Evolutionary conservation across 2,329 filamentous ascomycete genomes (phyloP).

Genomic region (Lasiodiplodia citricola): DNA sequence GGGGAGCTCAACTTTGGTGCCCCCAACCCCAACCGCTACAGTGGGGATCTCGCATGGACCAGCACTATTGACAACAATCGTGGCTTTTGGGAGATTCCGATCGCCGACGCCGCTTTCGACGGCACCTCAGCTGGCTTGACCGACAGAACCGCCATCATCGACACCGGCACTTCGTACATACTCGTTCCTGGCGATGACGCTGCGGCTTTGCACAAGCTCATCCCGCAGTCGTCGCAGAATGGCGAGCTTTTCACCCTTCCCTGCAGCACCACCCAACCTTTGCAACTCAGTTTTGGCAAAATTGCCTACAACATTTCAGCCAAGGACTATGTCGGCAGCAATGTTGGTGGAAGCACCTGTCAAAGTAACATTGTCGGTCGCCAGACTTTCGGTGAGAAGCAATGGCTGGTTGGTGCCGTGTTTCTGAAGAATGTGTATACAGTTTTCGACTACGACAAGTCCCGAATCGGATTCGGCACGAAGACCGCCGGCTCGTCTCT

Average conservation of each 20-base stretch:
- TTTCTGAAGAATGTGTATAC: constrained; percentile 91
- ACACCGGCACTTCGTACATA: constrained; percentile 82
- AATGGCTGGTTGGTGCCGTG: constrained; percentile 84
- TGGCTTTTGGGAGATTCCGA: constrained; percentile 73
- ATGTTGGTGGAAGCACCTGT: constrained; percentile 47
- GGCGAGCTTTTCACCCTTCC: constrained; percentile 73
- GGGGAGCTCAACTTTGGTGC: constrained; percentile 81
- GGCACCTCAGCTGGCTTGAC: constrained; percentile 56
- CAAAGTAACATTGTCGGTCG: constrained; percentile 76
- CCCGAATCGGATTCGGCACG: constrained; percentile 61
- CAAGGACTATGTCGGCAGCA: constrained; percentile 71
- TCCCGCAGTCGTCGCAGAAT: constrained; percentile 62
- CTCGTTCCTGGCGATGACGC: constrained; percentile 74
- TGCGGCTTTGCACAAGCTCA: constrained; percentile 67
- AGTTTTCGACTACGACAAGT: constrained; percentile 78
- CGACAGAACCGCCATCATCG: constrained; percentile 71
- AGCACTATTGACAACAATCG: constrained; percentile 54
- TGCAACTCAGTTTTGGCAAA: constrained; percentile 73
- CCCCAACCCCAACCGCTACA: constrained; percentile 69
- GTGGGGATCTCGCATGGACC: constrained; percentile 72
- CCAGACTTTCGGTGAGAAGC: constrained; percentile 63
- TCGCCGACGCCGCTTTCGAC: constrained; percentile 70
- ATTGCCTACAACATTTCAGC: constrained; percentile 69
- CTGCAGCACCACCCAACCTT: constrained; percentile 66
- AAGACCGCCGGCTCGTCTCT: constrained; percentile 29